Base-by-base conservation (phyloP, 2,329 filamentous ascomycete genomes). In the Colletotrichum salicis region DNA sequence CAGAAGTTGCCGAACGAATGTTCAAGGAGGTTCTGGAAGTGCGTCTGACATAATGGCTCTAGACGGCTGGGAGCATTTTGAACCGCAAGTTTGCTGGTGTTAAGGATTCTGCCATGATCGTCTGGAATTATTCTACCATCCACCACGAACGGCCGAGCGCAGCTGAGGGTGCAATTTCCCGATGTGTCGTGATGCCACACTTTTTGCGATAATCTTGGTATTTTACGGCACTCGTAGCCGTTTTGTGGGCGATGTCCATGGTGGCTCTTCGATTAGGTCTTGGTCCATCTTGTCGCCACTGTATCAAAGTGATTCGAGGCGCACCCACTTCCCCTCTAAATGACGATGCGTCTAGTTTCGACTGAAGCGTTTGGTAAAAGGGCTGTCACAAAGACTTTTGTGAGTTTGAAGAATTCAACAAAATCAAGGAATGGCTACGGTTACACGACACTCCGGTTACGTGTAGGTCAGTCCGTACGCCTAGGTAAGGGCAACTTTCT, bases 91-190 rank as follows among this genome's bases (percentile, higher is more conserved):
- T 19, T 64, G 45, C 29, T 37, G 33, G 54, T 54, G 52, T 52
- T 13, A 35, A n/a, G 11, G n/a, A 48, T 52, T 55, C 41, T 56
- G 55, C 59, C 35, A 69, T 69, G 8, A 41, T 60, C 69, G 29
- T 69, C 65, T 22, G 65, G 58, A 64, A 29, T 62, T n/a, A 8
- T 13, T 41, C 35, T 41, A 29, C 19, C 45, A 52, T 59, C 45
- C 54, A 52, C 27, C 24, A 33, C 35, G 11, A 59, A 33, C 33
- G 65, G 13, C 69, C 69, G 54, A 71, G 65, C 69, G 58, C 29
- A 2, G 5, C 3, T 56, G 63, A 4, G 7, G 61, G 27, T 29
- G 56, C 35, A 24, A 12, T 12, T 11, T 6, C 33, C 41, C 22
- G 52, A 31, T 55, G 33, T 13, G 45, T 60, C 13, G 24, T 8